A percentile compares a stretch with the other conserved stretches of the same genome.
Evolutionary conservation across 352 stramenopile species (phyloP).

Genomic region (Globisporangium canariense): DNA sequence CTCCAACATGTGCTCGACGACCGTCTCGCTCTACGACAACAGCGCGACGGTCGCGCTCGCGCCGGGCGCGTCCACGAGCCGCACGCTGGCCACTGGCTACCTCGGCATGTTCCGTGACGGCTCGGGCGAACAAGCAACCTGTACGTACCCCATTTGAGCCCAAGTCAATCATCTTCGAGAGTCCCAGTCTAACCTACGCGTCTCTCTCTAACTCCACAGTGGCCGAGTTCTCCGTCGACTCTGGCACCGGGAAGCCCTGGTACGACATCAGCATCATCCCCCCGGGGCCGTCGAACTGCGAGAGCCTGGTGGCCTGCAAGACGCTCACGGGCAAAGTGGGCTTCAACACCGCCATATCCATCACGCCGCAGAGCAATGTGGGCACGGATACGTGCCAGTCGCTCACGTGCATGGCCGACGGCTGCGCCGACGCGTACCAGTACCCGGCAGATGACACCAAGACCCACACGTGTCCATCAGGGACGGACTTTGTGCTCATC

Average conservation of each 20-base stretch:
- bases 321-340: conserved; percentile 42
- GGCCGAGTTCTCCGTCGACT: conserved; percentile 45
- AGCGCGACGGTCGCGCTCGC: conserved; percentile 32
- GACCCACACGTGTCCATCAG: conserved; percentile 49
- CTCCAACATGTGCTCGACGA: conserved; percentile 42
- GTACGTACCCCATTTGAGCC: conserved; percentile 15
- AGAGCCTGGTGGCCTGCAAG: conserved; percentile 43
- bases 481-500: conserved; percentile 56
- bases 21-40: conserved; percentile 61
- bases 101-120: conserved; percentile 62
- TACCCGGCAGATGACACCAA: conserved; percentile 62
- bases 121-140: conserved; percentile 31
- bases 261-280: conserved; percentile 63
- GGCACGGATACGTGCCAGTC: conserved; percentile 37
- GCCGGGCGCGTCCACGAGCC: conserved; percentile 32
- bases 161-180: neutral
- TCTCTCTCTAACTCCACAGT: conserved; percentile 23
- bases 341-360: conserved; percentile 62
- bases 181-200: neutral
- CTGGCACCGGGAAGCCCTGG: conserved; percentile 34
- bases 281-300: conserved; percentile 36
- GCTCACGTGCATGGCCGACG: conserved; percentile 46
- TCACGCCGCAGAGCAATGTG: conserved; percentile 41
- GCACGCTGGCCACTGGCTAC: conserved; percentile 36
- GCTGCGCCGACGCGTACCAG: conserved; percentile 54